Evolutionary conservation across 148 eudicot genomes (phyloP), one percentile per base, ranked within the genome.

Genomic region (Oxyria digyna): DNA sequence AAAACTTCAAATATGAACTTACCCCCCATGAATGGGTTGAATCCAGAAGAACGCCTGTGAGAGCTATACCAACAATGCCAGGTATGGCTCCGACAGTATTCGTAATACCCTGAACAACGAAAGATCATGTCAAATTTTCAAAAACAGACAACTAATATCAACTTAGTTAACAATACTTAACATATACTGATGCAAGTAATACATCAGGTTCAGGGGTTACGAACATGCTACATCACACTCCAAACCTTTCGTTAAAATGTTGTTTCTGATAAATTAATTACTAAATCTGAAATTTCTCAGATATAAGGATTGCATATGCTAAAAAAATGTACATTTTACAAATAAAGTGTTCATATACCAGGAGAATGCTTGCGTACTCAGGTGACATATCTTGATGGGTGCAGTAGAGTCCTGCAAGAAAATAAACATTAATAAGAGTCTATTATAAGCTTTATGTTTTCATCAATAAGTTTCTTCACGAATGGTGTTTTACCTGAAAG

Each of bases 371-470:
- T 18, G 98, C 98, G 74, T 94, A 94, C 81, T 94, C 96, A 10
- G 96, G 95, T 38, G 98, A 94, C 8, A 94, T 94, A 81, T 94
- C 98, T 90, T 94, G 98, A 85, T 94, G 98, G 31, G 98, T 94
- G 75, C 98, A 94, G 67, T 94, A 94, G 2, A 94, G 83, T 68
- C 98, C 98, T 94, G 85, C 78, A 75, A 59, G 23, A 62, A 73
- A 46, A 46, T 13, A 20, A 0, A 72, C 62, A 27, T 6, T 18
- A n/a, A n/a, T 38, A 50, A 35, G 55, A 4, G 18, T 59, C 27
- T 35, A 23, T n/a, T 8, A 42, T 41, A 55, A 4, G 7, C 7
- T 48, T 21, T 49, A 65, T 6, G 12, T 3, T 42, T n/a, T 40
- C 65, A 14, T 14, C 38, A 1, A 29, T 24, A 33, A 11, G 26